Evolutionary conservation across 1,284 basidiomycete species (phyloP).

Genomic region (Irpex sp.): DNA sequence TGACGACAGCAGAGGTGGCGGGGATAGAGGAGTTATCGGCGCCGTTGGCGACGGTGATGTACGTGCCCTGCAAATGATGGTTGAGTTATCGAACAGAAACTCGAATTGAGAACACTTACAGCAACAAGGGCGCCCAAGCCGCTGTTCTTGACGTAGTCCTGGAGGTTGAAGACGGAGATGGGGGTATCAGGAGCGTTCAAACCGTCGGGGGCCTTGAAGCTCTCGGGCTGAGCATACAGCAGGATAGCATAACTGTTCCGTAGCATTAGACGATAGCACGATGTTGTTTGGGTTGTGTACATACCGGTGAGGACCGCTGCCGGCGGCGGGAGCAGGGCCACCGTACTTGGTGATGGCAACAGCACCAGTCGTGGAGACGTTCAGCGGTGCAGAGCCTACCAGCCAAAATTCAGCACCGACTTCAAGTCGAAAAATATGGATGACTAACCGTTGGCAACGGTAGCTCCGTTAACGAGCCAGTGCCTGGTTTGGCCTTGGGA

Average conservation of each 20-base stretch:
- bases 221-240: conserved; percentile 57
- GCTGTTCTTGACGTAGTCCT: conserved; percentile 49
- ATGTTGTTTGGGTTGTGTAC: conserved; percentile 12
- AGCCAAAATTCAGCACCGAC: no score
- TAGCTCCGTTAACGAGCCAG: conserved; percentile 75
- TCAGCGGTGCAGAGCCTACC: conserved; percentile 29
- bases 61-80: conserved; percentile 50
- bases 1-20: conserved; percentile 60
- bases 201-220: conserved; percentile 59
- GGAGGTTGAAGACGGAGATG: conserved; percentile 50
- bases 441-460: conserved; percentile 35
- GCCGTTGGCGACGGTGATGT: conserved; percentile 75
- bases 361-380: conserved; percentile 46
- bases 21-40: conserved; percentile 48
- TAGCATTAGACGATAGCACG: neutral
- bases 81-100: conserved; percentile 22
- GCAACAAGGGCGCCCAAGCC: conserved; percentile 57
- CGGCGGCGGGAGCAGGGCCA: conserved; percentile 65
- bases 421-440: neutral
- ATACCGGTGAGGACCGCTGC: conserved; percentile 70
- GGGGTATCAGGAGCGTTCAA: conserved; percentile 46
- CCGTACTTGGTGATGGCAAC: conserved; percentile 65
- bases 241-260: conserved; percentile 60
- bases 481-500: conserved; percentile 62
- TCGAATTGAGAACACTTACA: conserved; percentile 33